These are phyloP conservation scores for Aegilops tauschii DNA, from an alignment of 176 grass and related monocot genomes.

Conservation along the genomic window DNA sequence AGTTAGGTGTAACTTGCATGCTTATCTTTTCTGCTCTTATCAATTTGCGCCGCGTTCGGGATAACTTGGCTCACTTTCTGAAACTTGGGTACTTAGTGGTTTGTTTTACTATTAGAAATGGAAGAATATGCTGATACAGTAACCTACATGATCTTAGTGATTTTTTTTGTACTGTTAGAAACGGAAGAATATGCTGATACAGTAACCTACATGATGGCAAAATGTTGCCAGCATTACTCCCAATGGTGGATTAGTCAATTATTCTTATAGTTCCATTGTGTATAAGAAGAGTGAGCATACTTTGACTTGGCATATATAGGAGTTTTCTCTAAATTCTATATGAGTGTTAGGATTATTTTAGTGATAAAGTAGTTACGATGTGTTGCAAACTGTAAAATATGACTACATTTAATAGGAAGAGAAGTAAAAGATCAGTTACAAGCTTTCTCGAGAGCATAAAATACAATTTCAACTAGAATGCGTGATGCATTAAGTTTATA, in stretches of 20 bases:
- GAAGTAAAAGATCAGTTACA: neutral
- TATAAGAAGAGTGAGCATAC: neutral
- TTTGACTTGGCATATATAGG: neutral
- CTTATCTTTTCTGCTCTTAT: slow-evolving; percentile 4
- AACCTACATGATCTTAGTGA: neutral
- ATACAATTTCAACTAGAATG: neutral
- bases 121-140: neutral
- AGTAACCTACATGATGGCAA: neutral
- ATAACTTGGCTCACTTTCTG: neutral
- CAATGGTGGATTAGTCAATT: neutral
- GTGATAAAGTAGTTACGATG: neutral
- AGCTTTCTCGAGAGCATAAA: neutral
- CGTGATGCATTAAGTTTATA: slow-evolving; percentile 6
- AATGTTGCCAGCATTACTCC: neutral
- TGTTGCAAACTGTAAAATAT: neutral
- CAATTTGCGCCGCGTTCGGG: neutral
- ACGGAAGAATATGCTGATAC: neutral
- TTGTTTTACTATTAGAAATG: neutral
- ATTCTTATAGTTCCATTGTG: neutral
- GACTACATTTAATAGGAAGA: neutral
- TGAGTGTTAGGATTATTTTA: neutral
- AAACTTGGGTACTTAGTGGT: neutral
- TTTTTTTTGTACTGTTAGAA: neutral
- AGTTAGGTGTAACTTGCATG: neutral
- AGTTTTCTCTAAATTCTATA: neutral